Evolutionary conservation across 1,284 basidiomycete species (phyloP).

Genomic region (Microbotryum silenes-acaulis): DNA sequence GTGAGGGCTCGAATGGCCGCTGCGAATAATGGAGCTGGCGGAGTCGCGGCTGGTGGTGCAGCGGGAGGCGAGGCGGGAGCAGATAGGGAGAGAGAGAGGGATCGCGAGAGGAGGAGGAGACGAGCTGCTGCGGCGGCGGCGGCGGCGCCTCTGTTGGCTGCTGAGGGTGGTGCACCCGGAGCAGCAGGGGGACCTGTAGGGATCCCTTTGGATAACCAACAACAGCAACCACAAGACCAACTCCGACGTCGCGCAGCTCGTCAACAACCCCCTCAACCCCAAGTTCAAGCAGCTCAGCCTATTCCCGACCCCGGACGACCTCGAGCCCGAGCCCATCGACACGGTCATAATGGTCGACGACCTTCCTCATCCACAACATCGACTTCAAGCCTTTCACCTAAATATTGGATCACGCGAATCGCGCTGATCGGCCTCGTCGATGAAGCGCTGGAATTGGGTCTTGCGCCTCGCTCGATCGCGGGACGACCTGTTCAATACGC

Average conservation of each 20-base stretch:
- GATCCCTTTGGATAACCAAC: too few species aligned
- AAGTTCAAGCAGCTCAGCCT: neutral
- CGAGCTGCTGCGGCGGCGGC: neutral
- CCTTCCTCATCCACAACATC: conserved; percentile 4
- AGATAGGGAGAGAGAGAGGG: neutral
- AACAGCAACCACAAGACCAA: too few species aligned
- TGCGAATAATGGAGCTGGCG: conserved; percentile 4
- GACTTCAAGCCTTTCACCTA: conserved; percentile 31
- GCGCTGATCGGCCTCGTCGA: conserved; percentile 35
- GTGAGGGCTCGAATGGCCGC: conserved; percentile 15
- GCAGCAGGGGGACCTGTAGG: neutral
- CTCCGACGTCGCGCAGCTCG: neutral
- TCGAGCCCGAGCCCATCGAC: conserved; percentile 13
- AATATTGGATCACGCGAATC: conserved; percentile 37
- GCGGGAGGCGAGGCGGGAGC: neutral
- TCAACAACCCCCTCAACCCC: neutral
- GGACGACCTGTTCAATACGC: conserved; percentile 17
- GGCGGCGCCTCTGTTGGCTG: neutral
- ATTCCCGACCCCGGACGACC: conserved; percentile 6
- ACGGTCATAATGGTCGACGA: conserved; percentile 12
- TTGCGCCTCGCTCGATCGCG: conserved; percentile 30
- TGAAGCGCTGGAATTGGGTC: conserved; percentile 36
- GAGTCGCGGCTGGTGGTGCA: neutral
- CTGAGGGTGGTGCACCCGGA: neutral
- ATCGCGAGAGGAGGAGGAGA: neutral